Evolutionary conservation across 225 moss, liverwort and hornwort genomes (phyloP), one percentile per base, ranked within the genome.

Genomic region (Thuidium tamariscinum): DNA sequence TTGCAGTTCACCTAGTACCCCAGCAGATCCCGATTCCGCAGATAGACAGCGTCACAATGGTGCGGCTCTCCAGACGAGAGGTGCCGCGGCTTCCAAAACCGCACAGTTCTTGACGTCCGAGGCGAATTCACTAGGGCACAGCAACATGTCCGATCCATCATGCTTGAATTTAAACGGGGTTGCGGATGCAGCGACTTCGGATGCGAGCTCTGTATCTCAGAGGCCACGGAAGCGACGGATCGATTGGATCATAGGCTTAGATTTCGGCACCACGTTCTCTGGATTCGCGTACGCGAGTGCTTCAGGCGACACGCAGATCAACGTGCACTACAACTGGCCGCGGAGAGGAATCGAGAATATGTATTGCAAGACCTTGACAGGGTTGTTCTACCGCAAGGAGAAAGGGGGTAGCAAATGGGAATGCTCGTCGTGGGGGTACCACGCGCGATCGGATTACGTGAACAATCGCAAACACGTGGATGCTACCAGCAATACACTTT

Each of bases 261-360:
- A 94, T 77, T 95, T 94, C 56, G 95, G 94, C 4, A 95, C 94
- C 18, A 92, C 92, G 7, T 95, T 80, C 49, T 92, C 93, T 4
- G 95, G 94, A 7, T 92, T 92, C 26, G 94, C 93, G 8, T 94
- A 86, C 34, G 91, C 93, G 8, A 80, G 54, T 21, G 86, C 44
- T 6, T 18, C 87, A 34, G 83, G 61, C 57, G 88, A 16, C 82
- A 88, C 30, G 73, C 80, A 90, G 1, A 67, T 93, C 8, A 39
- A 26, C 3, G 86, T 83, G 2, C 79, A 83, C 62, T 91, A 84
- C 83, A 69, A 89, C 72, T 91, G 84, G 87, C 90, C 90, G 4
- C 29, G 25, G 23, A 77, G 10, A 21, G 73, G 84, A n/a, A n/a
- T 3, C 65, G 88, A 84, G 74, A 72, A 34, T 29, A 52, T 77